Base-by-base conservation (phyloP, 2,329 filamentous ascomycete species). In the Golovinomyces cichoracearum region DNA sequence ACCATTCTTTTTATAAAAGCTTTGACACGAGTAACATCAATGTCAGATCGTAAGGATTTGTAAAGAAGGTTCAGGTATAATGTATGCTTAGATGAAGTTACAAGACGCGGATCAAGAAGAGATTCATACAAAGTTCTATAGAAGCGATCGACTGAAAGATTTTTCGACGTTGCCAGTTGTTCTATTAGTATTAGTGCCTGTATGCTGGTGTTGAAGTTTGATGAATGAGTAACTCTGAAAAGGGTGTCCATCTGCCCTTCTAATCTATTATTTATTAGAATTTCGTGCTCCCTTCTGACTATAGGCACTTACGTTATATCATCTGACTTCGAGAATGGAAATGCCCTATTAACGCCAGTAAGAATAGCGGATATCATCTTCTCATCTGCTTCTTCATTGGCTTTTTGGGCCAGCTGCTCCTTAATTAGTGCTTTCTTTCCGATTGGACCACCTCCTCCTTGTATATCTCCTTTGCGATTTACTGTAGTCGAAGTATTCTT, bases 191-290 rank as follows among this genome's bases (percentile, higher is more conserved):
- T 80, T 54, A 98, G 72, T 29, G 90, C 88, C 64, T 98, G 90
- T 33, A 98, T 83, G 60, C 85, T 90, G 0, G 90, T 98, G 65
- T 95, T 98, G 72, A 98, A 95, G 63, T 98, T 98, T 50, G 88
- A 84, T 0, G 88, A 95, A 64, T 98, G 90, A 0, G 90, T 93
- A 58, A 98, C 90, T 57, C 77, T 79, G 71, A 94, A 98, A 23
- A 98, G 72, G 2, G 88, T 94, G 60, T 95, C 81, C 50, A 98
- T 74, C 59, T 98, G 88, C 50, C 79, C 77, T 58, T 92, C 83
- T 54, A 95, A 74, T 22, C 77, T 81, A 53, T 38, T 50, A 25
- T 31, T 19, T 48, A 48, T 59, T 13, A 26, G 27, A 29, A 25
- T 27, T 26, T 7, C n/a, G n/a, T 27, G 23, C n/a, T 17, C 22